Conservation (phyloP, 148 eudicot species). For the Polygonum aviculare region DNA sequence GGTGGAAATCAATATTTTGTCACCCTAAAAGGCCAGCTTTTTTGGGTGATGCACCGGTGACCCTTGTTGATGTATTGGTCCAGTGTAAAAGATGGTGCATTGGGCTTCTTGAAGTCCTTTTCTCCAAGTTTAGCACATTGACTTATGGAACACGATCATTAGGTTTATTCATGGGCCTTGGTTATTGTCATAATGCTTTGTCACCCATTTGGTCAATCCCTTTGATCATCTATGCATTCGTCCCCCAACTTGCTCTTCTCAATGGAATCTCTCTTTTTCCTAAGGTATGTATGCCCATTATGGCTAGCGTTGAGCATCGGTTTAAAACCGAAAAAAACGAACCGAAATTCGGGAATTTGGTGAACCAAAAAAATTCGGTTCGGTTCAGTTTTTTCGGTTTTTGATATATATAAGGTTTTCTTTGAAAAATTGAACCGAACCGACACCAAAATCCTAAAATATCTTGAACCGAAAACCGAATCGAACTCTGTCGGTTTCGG, state of each 20-base stretch:
- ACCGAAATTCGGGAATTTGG: no score
- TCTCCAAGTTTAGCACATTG: slow-evolving; percentile 29
- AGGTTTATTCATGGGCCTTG: slow-evolving; percentile 35
- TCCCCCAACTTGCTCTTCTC: slow-evolving; percentile 58
- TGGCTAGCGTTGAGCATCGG: no score
- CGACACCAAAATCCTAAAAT: no score
- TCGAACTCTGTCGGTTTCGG: no score
- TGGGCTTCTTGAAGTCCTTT: slow-evolving; percentile 50
- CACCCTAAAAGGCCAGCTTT: slow-evolving; percentile 45
- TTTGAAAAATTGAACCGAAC: no score
- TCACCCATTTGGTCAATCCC: slow-evolving; percentile 43
- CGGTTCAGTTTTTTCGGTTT: no score
- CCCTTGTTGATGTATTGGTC: slow-evolving; percentile 30
- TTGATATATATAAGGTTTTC: no score
- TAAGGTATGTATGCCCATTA: slow-evolving; percentile 22
- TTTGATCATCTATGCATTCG: slow-evolving; percentile 37
- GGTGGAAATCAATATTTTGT: slow-evolving; percentile 50
- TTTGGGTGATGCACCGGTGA: slow-evolving; percentile 44
- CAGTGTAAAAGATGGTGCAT: slow-evolving; percentile 48
- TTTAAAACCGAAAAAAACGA: no score
- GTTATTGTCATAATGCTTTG: slow-evolving; percentile 26
- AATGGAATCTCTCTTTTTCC: slow-evolving; percentile 45
- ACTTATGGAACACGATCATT: slow-evolving; percentile 29
- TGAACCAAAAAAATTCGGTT: no score
- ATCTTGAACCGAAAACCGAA: no score